Base-by-base conservation (phyloP, 179 eudicot species). In the Beta lomatogona region DNA sequence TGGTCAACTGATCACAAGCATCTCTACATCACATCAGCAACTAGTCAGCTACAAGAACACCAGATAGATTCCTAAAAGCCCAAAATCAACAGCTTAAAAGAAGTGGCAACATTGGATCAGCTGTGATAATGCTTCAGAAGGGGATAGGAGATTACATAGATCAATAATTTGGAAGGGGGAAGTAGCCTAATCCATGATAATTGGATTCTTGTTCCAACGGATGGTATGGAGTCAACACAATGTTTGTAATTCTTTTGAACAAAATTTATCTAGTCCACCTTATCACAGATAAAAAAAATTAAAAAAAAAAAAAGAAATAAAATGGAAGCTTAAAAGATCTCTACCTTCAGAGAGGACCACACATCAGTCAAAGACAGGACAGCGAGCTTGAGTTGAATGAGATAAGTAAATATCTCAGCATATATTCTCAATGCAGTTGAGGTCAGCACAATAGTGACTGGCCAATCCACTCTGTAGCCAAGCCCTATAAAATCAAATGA, bases 391-490 rank as follows among this genome's bases (percentile, higher is more conserved):
- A 95, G 90, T 81, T 89, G 92, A 74, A 94, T 87, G 73, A 95
- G 89, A 89, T 91, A 95, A 81, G 87, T 95, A 85, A 95, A 95
- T 79, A 94, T 92, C 68, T 89, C 87, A 64, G 93, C 89, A 85
- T 94, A 95, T 70, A 89, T 89, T 76, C 81, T 81, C 86, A 95
- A 78, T 66, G 98, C 92, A 77, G 74, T 86, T 77, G 91, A 86
- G 50, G 93, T 94, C 89, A 95, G 83, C 76, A 95, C 87, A 22
- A 95, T 94, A 83, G 85, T 94, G 83, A 94, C 88, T 28, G 99
- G 99, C 99, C 99, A 95, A 78, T 95, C 94, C 63, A 94, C 97
- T 85, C 89, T 90, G 86, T 95, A 95, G 76, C 99, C 99, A 87
- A 95, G 88, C 80, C 94, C 97, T 82, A 95, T 78, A 83, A 87